Evolutionary conservation across 768 basidiomycete genomes (phyloP), one percentile per base, ranked within the genome.

Genomic region (Calocera cornea): DNA sequence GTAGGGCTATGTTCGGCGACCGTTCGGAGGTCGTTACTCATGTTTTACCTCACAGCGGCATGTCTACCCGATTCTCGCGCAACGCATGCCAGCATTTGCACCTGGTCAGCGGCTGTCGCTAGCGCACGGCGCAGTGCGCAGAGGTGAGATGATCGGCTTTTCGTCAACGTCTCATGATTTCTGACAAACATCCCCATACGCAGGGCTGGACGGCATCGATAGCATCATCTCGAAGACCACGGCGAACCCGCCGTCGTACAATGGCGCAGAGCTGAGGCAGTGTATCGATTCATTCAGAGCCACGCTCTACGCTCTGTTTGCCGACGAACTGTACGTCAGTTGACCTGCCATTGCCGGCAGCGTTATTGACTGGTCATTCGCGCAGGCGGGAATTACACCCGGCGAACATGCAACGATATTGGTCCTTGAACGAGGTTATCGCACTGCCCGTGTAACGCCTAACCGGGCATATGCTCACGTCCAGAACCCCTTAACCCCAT

Each of bases 351-450:
- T 1, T 1, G 0, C 36, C 27, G 44, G 40, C 11, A 10, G 24
- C 1, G 47, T 49, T 44, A n/a, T 22, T 50, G n/a, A 47, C 27
- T 14, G 19, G 31, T 33, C n/a, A 10, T 38, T 27, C 7, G n/a
- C 22, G 14, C 29, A 64, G 54, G 5, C 67, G 60, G 11, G 67
- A 67, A 36, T 38, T 67, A 22, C 38, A 34, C 29, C 60, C 67
- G 2, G 67, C 60, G 33, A 67, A 67, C 36, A 67, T 67, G 67
- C 67, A 64, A 60, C 60, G 64, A 34, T 67, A 67, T 33, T 67
- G 67, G 67, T 40, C 67, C 41, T 40, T 65, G 29, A 40, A 38
- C 36, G 64, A 65, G 64, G 36, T 65, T 24, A 40, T 41, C 36
- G 41, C 34, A 41, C 22, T 65, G 41, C 64, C 64, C 34, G 34